Conservation (phyloP, 1,139 yeast species). For the Protomyces gravidus region DNA sequence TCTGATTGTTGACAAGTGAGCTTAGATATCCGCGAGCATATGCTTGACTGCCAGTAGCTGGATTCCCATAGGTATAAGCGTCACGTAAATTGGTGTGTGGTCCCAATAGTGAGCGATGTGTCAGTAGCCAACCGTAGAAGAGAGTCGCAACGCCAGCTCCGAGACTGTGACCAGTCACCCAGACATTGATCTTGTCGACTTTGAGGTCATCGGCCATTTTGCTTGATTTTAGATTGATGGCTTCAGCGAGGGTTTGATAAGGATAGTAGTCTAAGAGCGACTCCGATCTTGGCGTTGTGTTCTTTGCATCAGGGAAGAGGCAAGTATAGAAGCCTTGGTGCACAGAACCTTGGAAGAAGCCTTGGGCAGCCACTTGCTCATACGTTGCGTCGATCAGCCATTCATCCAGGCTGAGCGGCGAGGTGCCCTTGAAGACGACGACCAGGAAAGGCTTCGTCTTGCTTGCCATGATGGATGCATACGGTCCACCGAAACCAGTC, state of each 20-base stretch:
- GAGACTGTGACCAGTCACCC: slow-evolving; percentile 25
- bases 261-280: slow-evolving; percentile 4
- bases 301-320: slow-evolving; percentile 5
- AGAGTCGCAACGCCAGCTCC: slow-evolving; percentile 27
- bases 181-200: slow-evolving; percentile 5
- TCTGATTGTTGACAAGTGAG: neutral
- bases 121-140: slow-evolving; percentile 4
- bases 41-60: slow-evolving; percentile 13
- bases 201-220: neutral
- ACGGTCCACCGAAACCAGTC: slow-evolving; percentile 22
- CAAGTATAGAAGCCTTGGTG: slow-evolving; percentile 25
- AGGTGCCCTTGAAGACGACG: slow-evolving; percentile 22
- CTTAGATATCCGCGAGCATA: slow-evolving; percentile 6
- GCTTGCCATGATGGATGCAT: slow-evolving; percentile 7
- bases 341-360: neutral
- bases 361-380: slow-evolving; percentile 5
- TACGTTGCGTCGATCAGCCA: slow-evolving; percentile 16
- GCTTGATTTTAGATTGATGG: slow-evolving; percentile 10
- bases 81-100: neutral
- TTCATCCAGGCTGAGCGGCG: slow-evolving; percentile 10
- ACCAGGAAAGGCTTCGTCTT: slow-evolving; percentile 7
- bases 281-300: neutral
- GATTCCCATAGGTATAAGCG: slow-evolving; percentile 20
- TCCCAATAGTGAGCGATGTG: neutral
- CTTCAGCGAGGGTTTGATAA: slow-evolving; percentile 4